phyloP scores from a whole-genome alignment of 2,329 filamentous ascomycete species.

The Fusarium hostae region DNA sequence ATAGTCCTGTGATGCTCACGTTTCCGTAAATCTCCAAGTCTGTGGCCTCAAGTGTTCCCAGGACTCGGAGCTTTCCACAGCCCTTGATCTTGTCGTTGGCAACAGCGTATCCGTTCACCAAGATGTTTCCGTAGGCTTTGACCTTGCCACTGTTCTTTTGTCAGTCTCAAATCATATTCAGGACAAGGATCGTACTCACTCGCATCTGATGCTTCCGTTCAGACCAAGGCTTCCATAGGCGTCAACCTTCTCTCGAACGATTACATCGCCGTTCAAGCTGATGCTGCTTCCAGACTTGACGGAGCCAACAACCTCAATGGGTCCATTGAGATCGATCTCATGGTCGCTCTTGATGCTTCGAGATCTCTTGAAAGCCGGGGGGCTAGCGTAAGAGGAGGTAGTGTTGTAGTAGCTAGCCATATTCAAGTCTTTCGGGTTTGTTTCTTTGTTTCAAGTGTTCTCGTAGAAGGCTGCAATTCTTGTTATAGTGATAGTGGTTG shows the following conservation, averaged over 20 bases:
- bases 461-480: background rate
- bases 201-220: conserved; percentile 56
- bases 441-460: background rate
- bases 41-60: conserved; percentile 55
- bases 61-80: conserved; percentile 58
- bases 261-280: conserved; percentile 57
- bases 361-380: conserved; percentile 46
- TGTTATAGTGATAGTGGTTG: background rate
- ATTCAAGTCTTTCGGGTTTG: background rate
- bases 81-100: conserved; percentile 58
- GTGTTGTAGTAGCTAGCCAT: conserved; percentile 46
- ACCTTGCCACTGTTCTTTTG: conserved; percentile 52
- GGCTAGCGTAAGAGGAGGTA: conserved; percentile 37
- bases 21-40: conserved; percentile 61
- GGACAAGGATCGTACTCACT: conserved; percentile 46
- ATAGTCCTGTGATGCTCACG: conserved; percentile 56
- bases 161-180: background rate
- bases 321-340: conserved; percentile 55
- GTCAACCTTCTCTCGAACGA: conserved; percentile 57
- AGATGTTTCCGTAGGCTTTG: conserved; percentile 60
- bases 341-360: conserved; percentile 57
- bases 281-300: conserved; percentile 59
- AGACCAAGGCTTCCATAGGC: conserved; percentile 58
- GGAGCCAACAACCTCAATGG: conserved; percentile 59
- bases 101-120: conserved; percentile 53